Percentiles rank a stretch among this genome's conserved stretches.
Conservation (phyloP, 441 rosid genomes). For the Aleurites moluccanus region DNA sequence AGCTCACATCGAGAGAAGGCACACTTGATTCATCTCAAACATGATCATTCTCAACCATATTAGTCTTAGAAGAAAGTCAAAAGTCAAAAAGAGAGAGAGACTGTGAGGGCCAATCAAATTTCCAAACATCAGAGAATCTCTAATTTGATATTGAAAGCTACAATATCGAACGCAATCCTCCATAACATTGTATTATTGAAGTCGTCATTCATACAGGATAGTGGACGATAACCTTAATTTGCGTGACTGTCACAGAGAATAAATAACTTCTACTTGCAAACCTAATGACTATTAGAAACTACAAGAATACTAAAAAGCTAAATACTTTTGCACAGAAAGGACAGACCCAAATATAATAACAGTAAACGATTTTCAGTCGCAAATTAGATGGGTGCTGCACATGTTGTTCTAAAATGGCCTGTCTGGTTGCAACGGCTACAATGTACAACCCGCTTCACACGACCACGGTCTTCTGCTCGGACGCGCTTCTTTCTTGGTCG, state of each 20-base stretch:
- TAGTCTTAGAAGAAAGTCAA: background rate
- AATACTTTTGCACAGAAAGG: constrained; percentile 28
- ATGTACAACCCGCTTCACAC: constrained; percentile 87
- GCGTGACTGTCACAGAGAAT: constrained; percentile 15
- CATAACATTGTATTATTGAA: constrained; percentile 20
- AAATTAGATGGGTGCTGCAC: constrained; percentile 84
- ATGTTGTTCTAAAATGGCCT: constrained; percentile 95
- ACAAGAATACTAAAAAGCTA: constrained; percentile 13
- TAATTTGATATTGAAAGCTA: background rate
- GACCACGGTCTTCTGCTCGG: constrained; percentile 84
- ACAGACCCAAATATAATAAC: constrained; percentile 19
- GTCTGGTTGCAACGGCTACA: constrained; percentile 98
- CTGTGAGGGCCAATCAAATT: background rate
- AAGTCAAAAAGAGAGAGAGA: background rate
- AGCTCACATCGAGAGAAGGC: background rate
- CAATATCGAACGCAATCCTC: constrained; percentile 4
- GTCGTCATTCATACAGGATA: constrained; percentile 17
- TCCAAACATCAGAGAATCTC: background rate
- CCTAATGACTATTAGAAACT: constrained; percentile 27
- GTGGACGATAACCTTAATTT: constrained; percentile 5
- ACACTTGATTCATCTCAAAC: background rate
- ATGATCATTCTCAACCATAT: no score
- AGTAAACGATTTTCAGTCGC: constrained; percentile 6
- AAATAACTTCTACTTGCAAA: constrained; percentile 27
- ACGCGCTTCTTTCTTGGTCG: constrained; percentile 90